These are phyloP conservation scores for Calcarisporium arbuscula DNA, from an alignment of 2,329 filamentous ascomycete genomes.

Conservation along the genomic window DNA sequence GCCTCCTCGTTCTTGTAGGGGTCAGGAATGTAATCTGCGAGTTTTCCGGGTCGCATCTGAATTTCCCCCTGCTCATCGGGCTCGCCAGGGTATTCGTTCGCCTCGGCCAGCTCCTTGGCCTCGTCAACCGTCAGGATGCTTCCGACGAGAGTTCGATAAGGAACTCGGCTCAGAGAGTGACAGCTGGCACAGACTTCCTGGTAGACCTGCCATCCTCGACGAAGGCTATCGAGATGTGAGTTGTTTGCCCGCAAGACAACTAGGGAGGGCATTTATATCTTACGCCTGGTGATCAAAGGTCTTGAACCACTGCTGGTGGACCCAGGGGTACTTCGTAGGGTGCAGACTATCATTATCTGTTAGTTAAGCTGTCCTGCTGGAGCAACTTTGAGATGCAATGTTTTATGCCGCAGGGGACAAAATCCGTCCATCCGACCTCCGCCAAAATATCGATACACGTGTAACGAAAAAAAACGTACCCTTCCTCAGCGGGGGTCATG, in stretches of 20 bases:
- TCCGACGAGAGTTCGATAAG: slow-evolving; percentile 89
- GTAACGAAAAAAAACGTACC: slow-evolving; percentile 58
- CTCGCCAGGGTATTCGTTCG: slow-evolving; percentile 97
- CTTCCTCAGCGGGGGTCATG: slow-evolving; percentile 92
- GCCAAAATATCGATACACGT: neutral
- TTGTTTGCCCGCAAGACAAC: neutral
- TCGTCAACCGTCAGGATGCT: slow-evolving; percentile 92
- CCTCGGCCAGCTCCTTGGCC: slow-evolving; percentile 93
- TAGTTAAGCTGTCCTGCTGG: slow-evolving; percentile 16
- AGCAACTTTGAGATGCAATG: slow-evolving; percentile 11
- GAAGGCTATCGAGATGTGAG: slow-evolving; percentile 55
- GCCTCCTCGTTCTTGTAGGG: slow-evolving; percentile 99
- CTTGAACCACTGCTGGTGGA: slow-evolving; percentile 85
- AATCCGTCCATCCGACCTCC: neutral
- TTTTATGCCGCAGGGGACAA: slow-evolving; percentile 28
- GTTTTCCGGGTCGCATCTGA: slow-evolving; percentile 96
- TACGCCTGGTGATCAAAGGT: slow-evolving; percentile 97
- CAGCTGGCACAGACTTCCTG: slow-evolving; percentile 96
- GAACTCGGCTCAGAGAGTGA: slow-evolving; percentile 92
- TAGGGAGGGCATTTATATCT: slow-evolving; percentile 33
- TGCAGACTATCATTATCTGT: slow-evolving; percentile 64
- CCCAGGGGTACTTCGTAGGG: slow-evolving; percentile 89
- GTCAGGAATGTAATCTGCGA: slow-evolving; percentile 90
- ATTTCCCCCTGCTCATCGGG: slow-evolving; percentile 97
- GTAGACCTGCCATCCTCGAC: slow-evolving; percentile 99